Evolutionary conservation across 192 early-diverging fungal species (phyloP).

Genomic region (Umbelopsis ramanniana): DNA sequence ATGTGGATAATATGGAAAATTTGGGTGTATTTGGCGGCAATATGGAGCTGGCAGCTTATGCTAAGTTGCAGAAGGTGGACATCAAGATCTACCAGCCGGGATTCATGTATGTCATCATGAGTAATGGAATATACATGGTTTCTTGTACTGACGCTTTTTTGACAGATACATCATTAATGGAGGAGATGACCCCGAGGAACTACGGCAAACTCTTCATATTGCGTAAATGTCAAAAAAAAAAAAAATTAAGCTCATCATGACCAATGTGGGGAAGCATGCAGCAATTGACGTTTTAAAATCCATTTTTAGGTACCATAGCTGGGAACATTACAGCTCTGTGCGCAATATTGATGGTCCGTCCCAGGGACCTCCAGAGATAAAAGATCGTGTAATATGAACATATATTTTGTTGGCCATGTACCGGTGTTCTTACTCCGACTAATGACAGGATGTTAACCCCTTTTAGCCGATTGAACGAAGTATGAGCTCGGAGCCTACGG

Average conservation of each 20-base stretch:
- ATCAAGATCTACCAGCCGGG: conserved; percentile 75
- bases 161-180: conserved; percentile 67
- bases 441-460: background rate
- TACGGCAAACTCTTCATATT: conserved; percentile 61
- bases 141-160: background rate
- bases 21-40: conserved; percentile 72
- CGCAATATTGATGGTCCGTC: conserved; percentile 67
- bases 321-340: conserved; percentile 80
- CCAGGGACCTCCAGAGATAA: conserved; percentile 64
- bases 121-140: background rate
- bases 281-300: too few relatives aligned
- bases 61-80: conserved; percentile 60
- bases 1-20: conserved; percentile 62
- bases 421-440: conserved; percentile 28
- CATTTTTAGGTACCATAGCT: conserved; percentile 64
- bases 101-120: conserved; percentile 44
- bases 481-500: conserved; percentile 28
- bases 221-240: conserved; percentile 42
- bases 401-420: conserved; percentile 24
- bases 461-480: conserved; percentile 24
- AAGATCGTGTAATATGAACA: conserved; percentile 18
- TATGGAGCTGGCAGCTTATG: conserved; percentile 75
- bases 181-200: conserved; percentile 47
- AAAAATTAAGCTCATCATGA: too few relatives aligned
- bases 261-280: too few relatives aligned